Evolutionary conservation across 768 basidiomycete genomes (phyloP).

Genomic region (Erythrobasidium yunnanense): DNA sequence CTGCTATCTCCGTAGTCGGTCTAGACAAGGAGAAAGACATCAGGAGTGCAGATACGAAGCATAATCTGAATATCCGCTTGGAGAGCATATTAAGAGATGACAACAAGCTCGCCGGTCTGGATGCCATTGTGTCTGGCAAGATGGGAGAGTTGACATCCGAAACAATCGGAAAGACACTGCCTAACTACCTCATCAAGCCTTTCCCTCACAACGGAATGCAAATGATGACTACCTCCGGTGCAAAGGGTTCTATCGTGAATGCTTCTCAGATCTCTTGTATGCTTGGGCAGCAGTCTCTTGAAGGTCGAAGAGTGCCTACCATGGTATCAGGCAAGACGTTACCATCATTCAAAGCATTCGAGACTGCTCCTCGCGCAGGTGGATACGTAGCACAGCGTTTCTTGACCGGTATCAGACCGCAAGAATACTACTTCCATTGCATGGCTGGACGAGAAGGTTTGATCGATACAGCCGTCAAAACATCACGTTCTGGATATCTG

Average conservation of each 20-base stretch:
- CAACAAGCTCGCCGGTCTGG: slow-evolving; percentile 91
- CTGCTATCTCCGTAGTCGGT: slow-evolving; percentile 61
- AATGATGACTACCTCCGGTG: slow-evolving; percentile 93
- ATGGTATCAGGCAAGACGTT: slow-evolving; percentile 99
- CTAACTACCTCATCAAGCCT: slow-evolving; percentile 71
- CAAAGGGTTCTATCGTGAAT: slow-evolving; percentile 95
- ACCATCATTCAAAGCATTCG: slow-evolving; percentile 91
- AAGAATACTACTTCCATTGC: slow-evolving; percentile 99
- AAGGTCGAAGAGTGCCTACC: slow-evolving; percentile 94
- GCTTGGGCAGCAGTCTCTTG: slow-evolving; percentile 92
- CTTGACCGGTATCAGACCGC: slow-evolving; percentile 92
- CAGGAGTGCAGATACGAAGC: slow-evolving; percentile 56
- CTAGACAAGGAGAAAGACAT: slow-evolving; percentile 36
- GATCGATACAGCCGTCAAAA: slow-evolving; percentile 98
- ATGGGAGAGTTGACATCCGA: slow-evolving; percentile 86
- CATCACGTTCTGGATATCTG: slow-evolving; percentile 92
- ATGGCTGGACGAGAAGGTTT: slow-evolving; percentile 99
- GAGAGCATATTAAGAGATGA: slow-evolving; percentile 91
- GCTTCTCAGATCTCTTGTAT: slow-evolving; percentile 96
- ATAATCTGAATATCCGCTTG: slow-evolving; percentile 50
- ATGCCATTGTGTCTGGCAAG: slow-evolving; percentile 47
- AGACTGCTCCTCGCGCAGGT: slow-evolving; percentile 95
- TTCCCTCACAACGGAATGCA: slow-evolving; percentile 99
- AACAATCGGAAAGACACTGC: slow-evolving; percentile 78
- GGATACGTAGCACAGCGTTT: slow-evolving; percentile 97